Percentiles rank a stretch among this genome's conserved stretches.
Evolutionary conservation across 352 stramenopile genomes (phyloP).

Genomic region (Globisporangium yorkense): DNA sequence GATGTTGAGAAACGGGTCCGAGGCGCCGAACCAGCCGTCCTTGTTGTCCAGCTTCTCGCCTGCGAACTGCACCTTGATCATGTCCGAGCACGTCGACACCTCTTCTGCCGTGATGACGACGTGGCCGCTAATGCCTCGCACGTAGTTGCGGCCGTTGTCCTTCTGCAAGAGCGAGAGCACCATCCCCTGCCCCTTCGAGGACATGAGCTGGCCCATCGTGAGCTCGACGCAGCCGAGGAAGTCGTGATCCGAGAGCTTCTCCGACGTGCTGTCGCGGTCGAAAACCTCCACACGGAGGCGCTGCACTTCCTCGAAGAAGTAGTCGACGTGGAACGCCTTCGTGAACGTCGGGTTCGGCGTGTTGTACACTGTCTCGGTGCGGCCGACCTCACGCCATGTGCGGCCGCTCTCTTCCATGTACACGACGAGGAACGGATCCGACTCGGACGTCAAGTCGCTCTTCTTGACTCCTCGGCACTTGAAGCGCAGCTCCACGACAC

Average conservation of each 20-base stretch:
- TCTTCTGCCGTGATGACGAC: conserved; percentile 69
- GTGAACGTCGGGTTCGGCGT: conserved; percentile 63
- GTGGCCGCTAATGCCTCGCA: conserved; percentile 45
- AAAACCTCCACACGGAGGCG: conserved; percentile 73
- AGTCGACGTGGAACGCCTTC: conserved; percentile 63
- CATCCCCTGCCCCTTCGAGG: conserved; percentile 48
- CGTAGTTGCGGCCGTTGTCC: conserved; percentile 23
- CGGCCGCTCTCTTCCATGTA: conserved; percentile 51
- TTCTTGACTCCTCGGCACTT: conserved; percentile 70
- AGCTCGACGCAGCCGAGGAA: conserved; percentile 74
- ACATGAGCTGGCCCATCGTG: conserved; percentile 75
- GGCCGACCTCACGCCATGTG: conserved; percentile 62
- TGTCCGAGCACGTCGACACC: conserved; percentile 55
- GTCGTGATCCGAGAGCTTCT: conserved; percentile 53
- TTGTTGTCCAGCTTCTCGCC: conserved; percentile 73
- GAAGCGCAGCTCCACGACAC: conserved; percentile 62
- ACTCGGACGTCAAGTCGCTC: conserved; percentile 61
- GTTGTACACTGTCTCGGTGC: conserved; percentile 75
- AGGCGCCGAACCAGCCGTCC: conserved; percentile 71
- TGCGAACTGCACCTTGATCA: conserved; percentile 53
- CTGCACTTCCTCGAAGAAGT: conserved; percentile 82
- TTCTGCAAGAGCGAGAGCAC: conserved; percentile 52
- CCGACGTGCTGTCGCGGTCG: conserved; percentile 63
- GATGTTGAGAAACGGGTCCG: conserved; percentile 72
- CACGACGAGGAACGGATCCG: conserved; percentile 68